Base-by-base conservation (phyloP, 2,329 filamentous ascomycete species). In the Aspergillus hiratsukae region DNA sequence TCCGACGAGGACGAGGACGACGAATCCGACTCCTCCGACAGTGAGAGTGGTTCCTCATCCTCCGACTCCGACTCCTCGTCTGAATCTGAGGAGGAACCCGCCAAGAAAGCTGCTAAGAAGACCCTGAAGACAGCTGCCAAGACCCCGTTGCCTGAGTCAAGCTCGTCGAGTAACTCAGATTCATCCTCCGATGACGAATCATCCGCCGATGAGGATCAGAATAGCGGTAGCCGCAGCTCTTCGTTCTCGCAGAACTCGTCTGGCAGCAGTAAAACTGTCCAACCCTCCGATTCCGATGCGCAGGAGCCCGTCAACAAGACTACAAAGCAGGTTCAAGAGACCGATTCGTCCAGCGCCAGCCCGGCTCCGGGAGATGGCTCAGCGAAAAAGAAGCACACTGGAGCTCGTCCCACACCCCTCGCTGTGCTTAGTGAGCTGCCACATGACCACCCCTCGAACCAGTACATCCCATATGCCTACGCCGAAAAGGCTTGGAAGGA, bases 401-500 rank as follows among this genome's bases (percentile, higher is more conserved):
- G 72, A 58, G 75, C 80, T 76, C 61, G 87, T 81, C 71, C 82
- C 82, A 72, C 91, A 83, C 63, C 97, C 89, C 78, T 95, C 84
- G 59, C 90, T 87, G 67, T 90, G 90, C 71, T 84, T 84, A 69
- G 85, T 83, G 73, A 83, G 87, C 72, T 83, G 84, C 65, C 76
- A 78, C 60, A 88, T 90, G 23, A 83, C 79, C 66, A 87, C 91
- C 65, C 85, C 2, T 91, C 87, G 65, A 97, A 97, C 75, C 84
- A 83, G 14, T 97, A 93, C 72, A 81, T 90, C 10, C 81, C 86
- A 23, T 91, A 97, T 72, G 87, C 89, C 61, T 99, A 97, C 76
- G 93, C 92, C 25, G 88, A 94, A 66, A 86, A 86, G 65, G 95
- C 95, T 8, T 90, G 92, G 70, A 84, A 91, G 64, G 92, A 97